phyloP scores from a whole-genome alignment of 2,329 filamentous ascomycete genomes.

The Diaporthe vaccinii region DNA sequence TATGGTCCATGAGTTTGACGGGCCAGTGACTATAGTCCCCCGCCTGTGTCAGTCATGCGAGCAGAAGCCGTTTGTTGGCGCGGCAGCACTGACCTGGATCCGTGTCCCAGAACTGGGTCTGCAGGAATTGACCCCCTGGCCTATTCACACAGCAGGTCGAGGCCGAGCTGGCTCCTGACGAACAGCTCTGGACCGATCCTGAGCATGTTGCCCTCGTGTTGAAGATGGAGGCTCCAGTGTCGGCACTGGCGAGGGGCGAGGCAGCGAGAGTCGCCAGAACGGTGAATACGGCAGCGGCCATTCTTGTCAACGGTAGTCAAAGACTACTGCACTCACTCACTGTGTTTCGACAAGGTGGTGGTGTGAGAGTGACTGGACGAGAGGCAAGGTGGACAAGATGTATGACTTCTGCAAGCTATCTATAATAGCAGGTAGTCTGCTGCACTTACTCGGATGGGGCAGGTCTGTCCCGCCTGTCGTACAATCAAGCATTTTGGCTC shows the following conservation, averaged over 20 bases:
- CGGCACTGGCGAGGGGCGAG: slow-evolving; percentile 21
- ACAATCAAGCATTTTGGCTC: slow-evolving; percentile 16
- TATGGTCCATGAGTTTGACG: slow-evolving; percentile 40
- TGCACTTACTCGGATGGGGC: slow-evolving; percentile 1
- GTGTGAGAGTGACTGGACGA: background rate
- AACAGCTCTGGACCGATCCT: slow-evolving; percentile 37
- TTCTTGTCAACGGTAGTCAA: background rate
- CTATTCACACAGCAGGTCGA: slow-evolving; percentile 39
- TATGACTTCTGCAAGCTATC: background rate
- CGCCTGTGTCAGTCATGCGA: background rate
- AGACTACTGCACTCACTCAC: background rate
- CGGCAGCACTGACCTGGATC: slow-evolving; percentile 36
- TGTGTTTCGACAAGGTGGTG: background rate
- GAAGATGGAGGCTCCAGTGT: slow-evolving; percentile 34
- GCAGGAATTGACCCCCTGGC: slow-evolving; percentile 38
- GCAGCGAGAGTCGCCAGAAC: slow-evolving; percentile 32
- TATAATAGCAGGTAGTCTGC: background rate
- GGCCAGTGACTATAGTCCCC: slow-evolving; percentile 27
- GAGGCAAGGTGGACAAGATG: background rate
- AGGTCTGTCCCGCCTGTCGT: slow-evolving; percentile 3
- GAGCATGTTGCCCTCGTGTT: slow-evolving; percentile 37
- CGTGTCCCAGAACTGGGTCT: slow-evolving; percentile 41
- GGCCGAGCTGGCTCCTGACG: slow-evolving; percentile 24
- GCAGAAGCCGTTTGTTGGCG: background rate
- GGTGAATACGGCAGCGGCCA: slow-evolving; percentile 14